Percentiles rank a stretch among this genome's conserved stretches.
These are phyloP conservation scores for Thalassia testudinum DNA, from an alignment of 116 monocot species.

Conservation along the genomic window DNA sequence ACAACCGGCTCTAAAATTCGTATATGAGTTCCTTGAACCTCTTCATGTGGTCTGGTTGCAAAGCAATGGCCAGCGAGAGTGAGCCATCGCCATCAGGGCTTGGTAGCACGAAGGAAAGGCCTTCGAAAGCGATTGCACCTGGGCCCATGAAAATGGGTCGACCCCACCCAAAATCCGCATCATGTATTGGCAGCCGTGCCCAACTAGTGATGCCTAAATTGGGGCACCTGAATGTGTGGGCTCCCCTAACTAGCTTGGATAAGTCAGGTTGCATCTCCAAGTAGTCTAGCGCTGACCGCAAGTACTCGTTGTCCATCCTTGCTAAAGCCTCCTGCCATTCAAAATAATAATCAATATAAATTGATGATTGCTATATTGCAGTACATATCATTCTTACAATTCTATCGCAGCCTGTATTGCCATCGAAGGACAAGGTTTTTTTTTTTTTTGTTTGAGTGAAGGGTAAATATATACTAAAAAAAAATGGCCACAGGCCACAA, in stretches of 20 bases:
- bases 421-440: too few species aligned
- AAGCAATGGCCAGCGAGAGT: slow-evolving; percentile 58
- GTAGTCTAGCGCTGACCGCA: slow-evolving; percentile 70
- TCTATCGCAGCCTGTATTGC: too few species aligned
- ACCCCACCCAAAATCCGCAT: slow-evolving; percentile 94
- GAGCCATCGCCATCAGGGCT: slow-evolving; percentile 47
- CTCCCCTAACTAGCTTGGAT: slow-evolving; percentile 59
- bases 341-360: too few species aligned
- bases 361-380: too few species aligned
- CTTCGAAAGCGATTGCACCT: slow-evolving; percentile 84
- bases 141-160: slow-evolving; percentile 89
- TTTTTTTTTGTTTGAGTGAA: too few species aligned
- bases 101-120: slow-evolving; percentile 64
- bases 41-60: slow-evolving; percentile 66
- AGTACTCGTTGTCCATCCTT: slow-evolving; percentile 58
- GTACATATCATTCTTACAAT: too few species aligned
- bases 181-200: slow-evolving; percentile 69
- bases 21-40: slow-evolving; percentile 54
- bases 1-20: too few species aligned
- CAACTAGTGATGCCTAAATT: slow-evolving; percentile 89
- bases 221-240: slow-evolving; percentile 80
- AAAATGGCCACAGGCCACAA: too few species aligned
- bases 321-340: slow-evolving; percentile 28
- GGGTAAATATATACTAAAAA: too few species aligned
- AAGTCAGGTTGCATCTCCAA: slow-evolving; percentile 74